phyloP scores from a whole-genome alignment of 306 rosid genomes.

The Ceratonia siliqua region DNA sequence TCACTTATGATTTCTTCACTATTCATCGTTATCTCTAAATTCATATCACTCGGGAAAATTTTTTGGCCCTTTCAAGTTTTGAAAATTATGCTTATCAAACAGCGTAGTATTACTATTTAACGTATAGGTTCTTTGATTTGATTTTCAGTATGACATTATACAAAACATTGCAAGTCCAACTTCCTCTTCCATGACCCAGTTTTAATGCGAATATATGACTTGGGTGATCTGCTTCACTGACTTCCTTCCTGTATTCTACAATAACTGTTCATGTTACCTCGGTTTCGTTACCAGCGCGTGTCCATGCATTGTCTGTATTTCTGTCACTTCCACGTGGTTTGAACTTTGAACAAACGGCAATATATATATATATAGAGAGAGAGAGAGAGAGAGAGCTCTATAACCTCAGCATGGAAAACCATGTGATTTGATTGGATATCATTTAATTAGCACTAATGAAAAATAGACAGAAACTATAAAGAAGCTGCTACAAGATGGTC shows the following conservation, averaged over 20 bases:
- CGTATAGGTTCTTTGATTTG: background rate
- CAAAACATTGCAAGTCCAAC: background rate
- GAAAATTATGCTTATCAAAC: background rate
- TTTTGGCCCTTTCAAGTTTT: too few species aligned
- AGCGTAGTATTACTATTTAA: background rate
- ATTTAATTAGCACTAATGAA: conserved; percentile 4
- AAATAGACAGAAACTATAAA: background rate
- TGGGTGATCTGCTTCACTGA: background rate
- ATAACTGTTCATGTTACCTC: background rate
- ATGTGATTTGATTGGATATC: conserved; percentile 33
- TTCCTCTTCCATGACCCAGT: background rate
- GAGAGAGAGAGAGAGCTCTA: background rate
- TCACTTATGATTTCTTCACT: too few species aligned
- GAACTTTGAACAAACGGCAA: conserved; percentile 10
- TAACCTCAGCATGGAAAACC: background rate
- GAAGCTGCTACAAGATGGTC: background rate
- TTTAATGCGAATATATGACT: background rate
- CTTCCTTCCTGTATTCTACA: background rate
- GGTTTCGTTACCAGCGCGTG: background rate
- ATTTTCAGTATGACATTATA: background rate
- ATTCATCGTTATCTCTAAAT: too few species aligned
- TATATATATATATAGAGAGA: background rate
- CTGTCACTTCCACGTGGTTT: conserved; percentile 24
- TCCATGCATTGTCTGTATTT: background rate
- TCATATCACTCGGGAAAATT: too few species aligned